Percentiles rank a stretch among this genome's conserved stretches.
Evolutionary conservation across 768 basidiomycete genomes (phyloP).

Genomic region (Fomitopsis pulvina): DNA sequence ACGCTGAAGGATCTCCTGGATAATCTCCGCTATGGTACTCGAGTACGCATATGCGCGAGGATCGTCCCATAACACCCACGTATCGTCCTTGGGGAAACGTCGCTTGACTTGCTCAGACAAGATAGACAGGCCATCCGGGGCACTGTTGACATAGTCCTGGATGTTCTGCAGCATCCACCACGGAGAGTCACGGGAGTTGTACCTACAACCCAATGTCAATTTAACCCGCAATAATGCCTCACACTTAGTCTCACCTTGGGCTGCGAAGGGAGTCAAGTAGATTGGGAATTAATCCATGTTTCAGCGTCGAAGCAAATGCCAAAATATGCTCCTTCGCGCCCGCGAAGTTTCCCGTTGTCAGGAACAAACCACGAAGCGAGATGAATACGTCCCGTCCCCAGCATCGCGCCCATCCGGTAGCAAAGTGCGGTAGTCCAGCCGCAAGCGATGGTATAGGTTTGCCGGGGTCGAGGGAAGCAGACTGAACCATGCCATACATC

Average conservation of each 20-base stretch:
- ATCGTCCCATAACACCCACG: slow-evolving; percentile 91
- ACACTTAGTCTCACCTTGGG: slow-evolving; percentile 52
- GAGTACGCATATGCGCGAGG: slow-evolving; percentile 74
- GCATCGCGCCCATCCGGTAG: slow-evolving; percentile 88
- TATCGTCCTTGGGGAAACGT: slow-evolving; percentile 93
- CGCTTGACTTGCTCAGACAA: slow-evolving; percentile 79
- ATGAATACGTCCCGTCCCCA: slow-evolving; percentile 98
- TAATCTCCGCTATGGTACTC: slow-evolving; percentile 85
- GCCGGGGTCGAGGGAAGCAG: slow-evolving; percentile 79
- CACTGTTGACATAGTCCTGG: slow-evolving; percentile 83
- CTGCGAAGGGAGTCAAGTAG: slow-evolving; percentile 82
- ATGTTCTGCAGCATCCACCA: slow-evolving; percentile 99
- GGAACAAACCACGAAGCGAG: slow-evolving; percentile 85
- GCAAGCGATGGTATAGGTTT: slow-evolving; percentile 76
- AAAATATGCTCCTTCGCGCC: slow-evolving; percentile 88
- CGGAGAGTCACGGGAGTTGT: slow-evolving; percentile 95
- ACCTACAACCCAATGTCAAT: slow-evolving; percentile 34
- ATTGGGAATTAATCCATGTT: slow-evolving; percentile 96
- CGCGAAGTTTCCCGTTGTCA: slow-evolving; percentile 85
- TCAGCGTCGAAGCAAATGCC: slow-evolving; percentile 87
- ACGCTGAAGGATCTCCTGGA: slow-evolving; percentile 93
- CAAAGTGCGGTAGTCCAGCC: slow-evolving; percentile 93
- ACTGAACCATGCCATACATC: slow-evolving; percentile 87
- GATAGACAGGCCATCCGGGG: slow-evolving; percentile 78
- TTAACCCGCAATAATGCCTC: not conserved